Conservation (phyloP, 2,329 filamentous ascomycete genomes). For the Cadophora luteo-olivacea region DNA sequence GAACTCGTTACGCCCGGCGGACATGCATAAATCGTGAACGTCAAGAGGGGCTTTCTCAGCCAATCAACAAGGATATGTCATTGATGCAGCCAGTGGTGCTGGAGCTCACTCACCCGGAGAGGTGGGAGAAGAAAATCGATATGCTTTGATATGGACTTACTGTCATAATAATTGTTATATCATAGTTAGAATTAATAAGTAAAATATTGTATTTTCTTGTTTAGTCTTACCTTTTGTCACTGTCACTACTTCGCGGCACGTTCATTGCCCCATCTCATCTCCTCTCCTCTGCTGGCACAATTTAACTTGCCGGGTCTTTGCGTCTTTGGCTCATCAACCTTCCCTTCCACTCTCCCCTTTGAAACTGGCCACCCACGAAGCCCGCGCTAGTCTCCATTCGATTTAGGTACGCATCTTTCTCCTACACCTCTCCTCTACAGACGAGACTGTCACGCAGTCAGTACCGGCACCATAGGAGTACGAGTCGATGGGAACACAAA, state of each 20-base stretch:
- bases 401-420: slow-evolving; percentile 25
- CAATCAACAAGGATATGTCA: slow-evolving; percentile 26
- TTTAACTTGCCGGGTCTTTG: slow-evolving; percentile 15
- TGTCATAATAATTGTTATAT: neutral
- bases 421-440: slow-evolving; percentile 27
- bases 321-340: neutral
- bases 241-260: neutral
- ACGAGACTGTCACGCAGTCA: slow-evolving; percentile 17
- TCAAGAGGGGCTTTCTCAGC: slow-evolving; percentile 16
- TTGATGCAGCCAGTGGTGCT: slow-evolving; percentile 1
- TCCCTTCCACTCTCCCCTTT: slow-evolving; percentile 7
- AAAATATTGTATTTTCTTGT: neutral
- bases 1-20: slow-evolving; percentile 2
- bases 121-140: slow-evolving; percentile 2
- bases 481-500: slow-evolving; percentile 27
- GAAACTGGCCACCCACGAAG: slow-evolving; percentile 17
- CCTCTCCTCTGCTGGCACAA: slow-evolving; percentile 9
- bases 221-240: neutral
- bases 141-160: neutral
- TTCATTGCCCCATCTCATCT: neutral
- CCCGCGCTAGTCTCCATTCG: slow-evolving; percentile 26
- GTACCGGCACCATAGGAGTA: slow-evolving; percentile 24
- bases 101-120: neutral
- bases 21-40: slow-evolving; percentile 30
- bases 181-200: neutral